phyloP scores from a whole-genome alignment of 768 basidiomycete species.

The Mycena amicta region DNA sequence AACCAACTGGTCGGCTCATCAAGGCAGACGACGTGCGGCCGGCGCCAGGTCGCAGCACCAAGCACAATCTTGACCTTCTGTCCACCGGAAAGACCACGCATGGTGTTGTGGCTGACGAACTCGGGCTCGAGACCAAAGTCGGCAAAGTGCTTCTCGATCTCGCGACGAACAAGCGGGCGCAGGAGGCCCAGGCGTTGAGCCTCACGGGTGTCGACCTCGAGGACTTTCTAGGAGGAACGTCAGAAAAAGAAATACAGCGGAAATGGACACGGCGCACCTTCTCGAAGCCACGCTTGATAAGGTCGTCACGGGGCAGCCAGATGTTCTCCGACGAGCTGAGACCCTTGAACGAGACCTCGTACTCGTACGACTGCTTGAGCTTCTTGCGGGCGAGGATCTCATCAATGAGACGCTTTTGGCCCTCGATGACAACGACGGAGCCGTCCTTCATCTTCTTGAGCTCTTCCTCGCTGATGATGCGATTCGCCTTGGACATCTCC shows the following conservation, averaged over 20 bases:
- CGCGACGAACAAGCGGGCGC: constrained; percentile 95
- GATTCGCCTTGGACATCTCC: constrained; percentile 91
- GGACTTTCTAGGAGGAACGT: constrained; percentile 68
- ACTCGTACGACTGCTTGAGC: constrained; percentile 99
- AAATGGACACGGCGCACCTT: constrained; percentile 47
- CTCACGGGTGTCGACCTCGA: constrained; percentile 96
- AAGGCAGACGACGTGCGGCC: constrained; percentile 95
- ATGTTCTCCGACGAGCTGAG: constrained; percentile 97
- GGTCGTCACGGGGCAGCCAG: constrained; percentile 95
- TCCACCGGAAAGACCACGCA: constrained; percentile 97
- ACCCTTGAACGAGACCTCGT: constrained; percentile 94
- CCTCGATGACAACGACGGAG: constrained; percentile 80
- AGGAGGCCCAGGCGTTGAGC: constrained; percentile 94
- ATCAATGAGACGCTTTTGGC: constrained; percentile 93
- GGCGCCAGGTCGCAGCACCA: constrained; percentile 98
- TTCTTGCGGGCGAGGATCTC: constrained; percentile 93
- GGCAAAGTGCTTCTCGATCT: constrained; percentile 99
- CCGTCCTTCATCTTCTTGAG: constrained; percentile 97
- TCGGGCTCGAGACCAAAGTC: constrained; percentile 99
- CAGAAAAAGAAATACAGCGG: constrained; percentile 9
- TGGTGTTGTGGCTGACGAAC: constrained; percentile 98
- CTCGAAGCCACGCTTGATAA: constrained; percentile 97
- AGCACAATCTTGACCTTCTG: constrained; percentile 99
- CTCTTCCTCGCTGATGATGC: constrained; percentile 87
- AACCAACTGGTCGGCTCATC: constrained; percentile 91